A percentile compares a stretch with the other conserved stretches of the same genome.
These are phyloP conservation scores for Alternaria sp. DNA, from an alignment of 2,329 filamentous ascomycete genomes.

Conservation along the genomic window DNA sequence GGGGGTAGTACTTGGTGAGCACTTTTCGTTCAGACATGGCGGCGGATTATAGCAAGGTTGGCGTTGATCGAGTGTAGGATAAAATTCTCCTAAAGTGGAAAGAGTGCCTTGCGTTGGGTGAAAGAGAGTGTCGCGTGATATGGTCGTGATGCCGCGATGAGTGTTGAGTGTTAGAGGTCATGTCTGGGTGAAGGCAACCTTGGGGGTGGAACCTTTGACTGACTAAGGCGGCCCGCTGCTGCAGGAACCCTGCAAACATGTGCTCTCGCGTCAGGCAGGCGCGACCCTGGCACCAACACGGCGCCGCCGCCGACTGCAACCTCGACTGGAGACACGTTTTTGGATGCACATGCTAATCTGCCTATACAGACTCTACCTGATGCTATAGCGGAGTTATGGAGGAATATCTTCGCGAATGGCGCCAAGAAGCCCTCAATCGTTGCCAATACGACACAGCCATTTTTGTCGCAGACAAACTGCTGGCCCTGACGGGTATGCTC, in stretches of 20 bases:
- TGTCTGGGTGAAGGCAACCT: slow-evolving; percentile 15
- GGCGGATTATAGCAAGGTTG: slow-evolving; percentile 28
- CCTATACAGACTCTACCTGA: slow-evolving; percentile 2
- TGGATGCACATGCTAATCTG: slow-evolving; percentile 1
- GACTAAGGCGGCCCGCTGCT: slow-evolving; percentile 25
- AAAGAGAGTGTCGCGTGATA: background rate
- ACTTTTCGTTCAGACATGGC: slow-evolving; percentile 89
- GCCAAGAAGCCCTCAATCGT: slow-evolving; percentile 93
- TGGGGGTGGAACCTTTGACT: slow-evolving; percentile 18
- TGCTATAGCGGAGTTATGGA: slow-evolving; percentile 70
- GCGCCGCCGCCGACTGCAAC: slow-evolving; percentile 8
- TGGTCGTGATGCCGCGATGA: background rate
- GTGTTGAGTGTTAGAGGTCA: slow-evolving; percentile 1
- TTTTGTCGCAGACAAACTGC: slow-evolving; percentile 95
- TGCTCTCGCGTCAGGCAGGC: slow-evolving; percentile 31
- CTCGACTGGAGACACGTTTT: slow-evolving; percentile 7
- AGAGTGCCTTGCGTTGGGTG: background rate
- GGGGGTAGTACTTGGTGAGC: slow-evolving; percentile 70
- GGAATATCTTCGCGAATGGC: slow-evolving; percentile 90
- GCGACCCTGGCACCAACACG: slow-evolving; percentile 21
- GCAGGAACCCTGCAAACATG: slow-evolving; percentile 30
- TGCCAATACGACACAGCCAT: slow-evolving; percentile 97
- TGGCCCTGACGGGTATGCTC: slow-evolving; percentile 86
- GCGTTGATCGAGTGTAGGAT: background rate
- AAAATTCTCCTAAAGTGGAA: background rate